Evolutionary conservation across 116 monocot species (phyloP).

Genomic region (Iris pallida): DNA sequence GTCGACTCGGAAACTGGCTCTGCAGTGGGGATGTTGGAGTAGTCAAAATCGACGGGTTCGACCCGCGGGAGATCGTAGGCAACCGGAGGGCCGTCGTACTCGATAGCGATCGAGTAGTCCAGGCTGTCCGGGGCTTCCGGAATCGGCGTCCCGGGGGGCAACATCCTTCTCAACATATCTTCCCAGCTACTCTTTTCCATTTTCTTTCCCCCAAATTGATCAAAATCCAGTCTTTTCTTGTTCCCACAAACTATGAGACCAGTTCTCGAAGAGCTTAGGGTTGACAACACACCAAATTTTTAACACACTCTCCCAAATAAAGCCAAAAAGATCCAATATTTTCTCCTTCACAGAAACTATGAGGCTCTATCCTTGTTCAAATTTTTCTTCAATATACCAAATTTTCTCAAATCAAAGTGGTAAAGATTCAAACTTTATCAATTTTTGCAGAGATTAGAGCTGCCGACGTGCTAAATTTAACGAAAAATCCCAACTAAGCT

Average conservation of each 20-base stretch:
- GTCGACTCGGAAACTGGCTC: slow-evolving; percentile 27
- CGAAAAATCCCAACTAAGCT: too few relatives aligned
- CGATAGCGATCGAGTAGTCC: slow-evolving; percentile 77
- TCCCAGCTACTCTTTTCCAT: slow-evolving; percentile 42
- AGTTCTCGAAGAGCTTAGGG: neutral
- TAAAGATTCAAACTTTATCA: neutral
- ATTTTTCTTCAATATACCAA: neutral
- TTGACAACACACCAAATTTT: slow-evolving; percentile 34
- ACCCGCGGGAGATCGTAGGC: slow-evolving; percentile 59
- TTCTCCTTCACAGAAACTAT: too few relatives aligned
- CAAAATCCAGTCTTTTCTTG: too few relatives aligned
- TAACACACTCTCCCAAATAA: neutral
- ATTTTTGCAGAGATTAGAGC: too few relatives aligned
- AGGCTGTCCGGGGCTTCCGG: slow-evolving; percentile 50
- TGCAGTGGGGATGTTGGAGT: slow-evolving; percentile 34
- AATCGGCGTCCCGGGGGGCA: slow-evolving; percentile 65
- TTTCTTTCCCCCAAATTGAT: too few relatives aligned
- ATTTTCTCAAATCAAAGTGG: neutral
- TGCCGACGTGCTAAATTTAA: too few relatives aligned
- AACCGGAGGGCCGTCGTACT: slow-evolving; percentile 72
- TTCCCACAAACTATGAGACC: too few relatives aligned
- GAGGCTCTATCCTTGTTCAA: slow-evolving; percentile 3
- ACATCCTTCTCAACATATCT: slow-evolving; percentile 59
- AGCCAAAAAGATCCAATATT: too few relatives aligned
- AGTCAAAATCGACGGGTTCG: slow-evolving; percentile 44